Base-by-base conservation (phyloP, 2,329 filamentous ascomycete genomes). In the Annulohypoxylon truncatum region DNA sequence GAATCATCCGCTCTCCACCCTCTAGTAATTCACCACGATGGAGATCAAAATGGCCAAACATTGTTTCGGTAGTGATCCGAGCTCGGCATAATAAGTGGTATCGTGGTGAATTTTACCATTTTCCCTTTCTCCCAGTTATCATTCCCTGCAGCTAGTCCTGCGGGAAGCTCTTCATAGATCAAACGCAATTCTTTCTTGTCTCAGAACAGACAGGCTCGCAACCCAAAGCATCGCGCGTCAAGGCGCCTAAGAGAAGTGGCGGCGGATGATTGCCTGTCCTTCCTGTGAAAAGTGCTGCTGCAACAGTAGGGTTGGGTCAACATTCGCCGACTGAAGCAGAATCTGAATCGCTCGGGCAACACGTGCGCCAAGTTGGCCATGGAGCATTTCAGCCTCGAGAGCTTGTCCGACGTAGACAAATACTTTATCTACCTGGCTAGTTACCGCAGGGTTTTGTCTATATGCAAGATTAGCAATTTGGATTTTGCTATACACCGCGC, bases 391-490 rank as follows among this genome's bases (percentile, higher is more conserved):
- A 4, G 93, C 91, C 76, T 97, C 95, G 12, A 99, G 88, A 18
- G 94, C 95, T 78, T 96, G 91, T 24, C 90, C 93, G 60, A 98
- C 92, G 74, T 89, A 91, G 24, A 91, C 88, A 77, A 99, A 98
- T 64, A 94, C 87, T 78, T 94, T 93, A 70, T 88, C 88, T 5
- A 93, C 90, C 77, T 96, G 92, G 68, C 85, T 83, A 74, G 93
- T 84, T 48, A 97, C 92, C 12, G 88, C 89, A 0, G 93, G 92
- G 75, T 97, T 92, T 89, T 92, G 92, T 79, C 96, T 98, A 71
- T 26, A 38, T 28, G n/a, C 50, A 31, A 59, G 9, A 29, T 68
- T 50, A 66, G 51, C 48, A 44, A 9, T 31, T 31, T 20, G n/a
- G 9, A 9, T 31, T 38, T 35, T 20, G 28, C 9, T 18, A 51